These are phyloP conservation scores for Yamadazyma endophytica DNA, from an alignment of 805 yeast species.

Conservation along the genomic window DNA sequence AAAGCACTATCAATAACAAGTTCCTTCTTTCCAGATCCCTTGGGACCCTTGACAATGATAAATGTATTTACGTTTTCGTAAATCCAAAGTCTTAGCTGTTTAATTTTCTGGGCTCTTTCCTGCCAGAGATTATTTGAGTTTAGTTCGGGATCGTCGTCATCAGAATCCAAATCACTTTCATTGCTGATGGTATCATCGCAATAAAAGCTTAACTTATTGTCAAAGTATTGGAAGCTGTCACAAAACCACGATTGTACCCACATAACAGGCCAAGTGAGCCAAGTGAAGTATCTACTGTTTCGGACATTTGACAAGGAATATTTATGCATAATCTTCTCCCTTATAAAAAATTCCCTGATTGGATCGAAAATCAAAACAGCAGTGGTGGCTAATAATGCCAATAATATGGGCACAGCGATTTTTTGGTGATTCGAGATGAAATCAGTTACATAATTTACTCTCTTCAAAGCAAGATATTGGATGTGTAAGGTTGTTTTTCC, in stretches of 20 bases:
- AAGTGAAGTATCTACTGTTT: conserved; percentile 25
- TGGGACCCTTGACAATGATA: conserved; percentile 86
- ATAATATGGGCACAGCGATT: conserved; percentile 71
- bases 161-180: conserved; percentile 13
- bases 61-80: conserved; percentile 88
- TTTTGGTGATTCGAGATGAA: conserved; percentile 73
- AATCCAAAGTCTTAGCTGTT: conserved; percentile 72
- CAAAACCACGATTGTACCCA: conserved; percentile 21
- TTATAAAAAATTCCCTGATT: conserved; percentile 75
- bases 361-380: conserved; percentile 93
- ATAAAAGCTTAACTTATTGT: conserved; percentile 15
- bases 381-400: conserved; percentile 74
- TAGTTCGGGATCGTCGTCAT: conserved; percentile 4
- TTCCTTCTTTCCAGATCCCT: conserved; percentile 91
- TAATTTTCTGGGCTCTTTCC: conserved; percentile 64
- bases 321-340: conserved; percentile 63
- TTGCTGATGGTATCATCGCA: conserved; percentile 13
- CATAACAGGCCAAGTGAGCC: conserved; percentile 24
- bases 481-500: conserved; percentile 63
- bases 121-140: conserved; percentile 52
- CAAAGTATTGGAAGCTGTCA: conserved; percentile 33
- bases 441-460: conserved; percentile 50
- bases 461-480: conserved; percentile 58
- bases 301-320: conserved; percentile 49
- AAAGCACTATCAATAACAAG: conserved; percentile 68